phyloP scores from a whole-genome alignment of 2,329 filamentous ascomycete genomes.

The Diaporthe citrichinensis region DNA sequence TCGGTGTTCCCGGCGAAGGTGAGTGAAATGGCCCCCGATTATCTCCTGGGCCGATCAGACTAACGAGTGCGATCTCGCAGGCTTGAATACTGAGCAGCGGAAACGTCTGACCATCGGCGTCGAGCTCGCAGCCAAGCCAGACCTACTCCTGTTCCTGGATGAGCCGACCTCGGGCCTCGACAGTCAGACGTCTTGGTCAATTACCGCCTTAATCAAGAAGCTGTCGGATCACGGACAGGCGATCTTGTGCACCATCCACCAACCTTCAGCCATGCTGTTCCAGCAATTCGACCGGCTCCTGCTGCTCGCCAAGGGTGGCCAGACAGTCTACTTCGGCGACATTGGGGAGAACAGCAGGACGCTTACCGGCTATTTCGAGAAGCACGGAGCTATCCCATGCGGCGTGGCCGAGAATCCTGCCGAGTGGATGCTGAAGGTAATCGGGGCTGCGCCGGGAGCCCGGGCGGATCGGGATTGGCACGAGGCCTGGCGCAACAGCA shows the following conservation, averaged over 20 bases:
- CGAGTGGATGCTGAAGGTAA: slow-evolving; percentile 81
- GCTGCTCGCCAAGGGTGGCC: slow-evolving; percentile 80
- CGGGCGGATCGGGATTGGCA: slow-evolving; percentile 75
- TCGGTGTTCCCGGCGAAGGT: slow-evolving; percentile 77
- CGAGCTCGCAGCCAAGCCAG: slow-evolving; percentile 93
- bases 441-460: slow-evolving; percentile 75
- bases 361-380: slow-evolving; percentile 82
- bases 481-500: slow-evolving; percentile 71
- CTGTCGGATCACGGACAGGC: slow-evolving; percentile 88
- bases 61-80: not conserved
- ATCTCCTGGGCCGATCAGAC: not conserved
- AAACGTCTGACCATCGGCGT: slow-evolving; percentile 74
- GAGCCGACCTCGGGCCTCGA: slow-evolving; percentile 95
- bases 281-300: slow-evolving; percentile 86
- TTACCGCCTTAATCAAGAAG: slow-evolving; percentile 86
- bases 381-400: slow-evolving; percentile 76
- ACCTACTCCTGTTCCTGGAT: slow-evolving; percentile 88
- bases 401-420: slow-evolving; percentile 81
- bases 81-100: slow-evolving; percentile 53
- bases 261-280: slow-evolving; percentile 92
- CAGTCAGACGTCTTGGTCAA: slow-evolving; percentile 91
- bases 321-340: slow-evolving; percentile 83
- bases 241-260: slow-evolving; percentile 93
- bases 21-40: not conserved
- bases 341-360: slow-evolving; percentile 78